Evolutionary conservation across 345 rosid species (phyloP), one percentile per base, ranked within the genome.

Genomic region (Salix suchowensis): DNA sequence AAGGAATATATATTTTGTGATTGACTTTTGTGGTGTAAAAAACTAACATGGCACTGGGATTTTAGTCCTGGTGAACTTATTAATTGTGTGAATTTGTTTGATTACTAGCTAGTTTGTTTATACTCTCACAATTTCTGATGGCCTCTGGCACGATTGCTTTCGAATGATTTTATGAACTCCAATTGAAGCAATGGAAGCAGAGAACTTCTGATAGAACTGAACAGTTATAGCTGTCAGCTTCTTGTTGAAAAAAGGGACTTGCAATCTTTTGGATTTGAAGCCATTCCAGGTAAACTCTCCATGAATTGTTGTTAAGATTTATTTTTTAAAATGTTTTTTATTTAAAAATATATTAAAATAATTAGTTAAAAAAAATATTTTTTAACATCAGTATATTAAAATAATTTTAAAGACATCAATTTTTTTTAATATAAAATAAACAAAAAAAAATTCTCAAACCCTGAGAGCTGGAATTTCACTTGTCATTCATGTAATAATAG

Each of bases 11-110:
- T 71, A 70, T 50, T 72, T 65, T 26, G 67, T 30, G 76, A 77
- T 77, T 36, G 44, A 55, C 52, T 64, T 65, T 55, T 40, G 80
- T 66, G 71, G 66, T 71, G 75, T 40, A 54, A 26, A 28, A 67
- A 8, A 72, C 74, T 42, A 69, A 76, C 74, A 60, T 28, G 70
- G 69, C 62, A 69, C 74, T 61, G 64, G 74, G 73, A 69, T 76
- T 28, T 21, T 70, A 40, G 34, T 68, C 72, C 66, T 52, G n/a
- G 72, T 67, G 72, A 74, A 65, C 70, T 42, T 67, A 75, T 75
- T 65, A 50, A 24, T 36, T 67, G 66, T 75, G 72, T 67, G 66
- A n/a, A n/a, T 75, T 32, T 66, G 40, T 54, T 28, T 13, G 58
- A 67, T 67, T 44, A 23, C 32, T 54, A 68, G 26, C 28, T 55